These are phyloP conservation scores for Tricholoma bakamatsutake DNA, from an alignment of 768 basidiomycete genomes.

Conservation along the genomic window DNA sequence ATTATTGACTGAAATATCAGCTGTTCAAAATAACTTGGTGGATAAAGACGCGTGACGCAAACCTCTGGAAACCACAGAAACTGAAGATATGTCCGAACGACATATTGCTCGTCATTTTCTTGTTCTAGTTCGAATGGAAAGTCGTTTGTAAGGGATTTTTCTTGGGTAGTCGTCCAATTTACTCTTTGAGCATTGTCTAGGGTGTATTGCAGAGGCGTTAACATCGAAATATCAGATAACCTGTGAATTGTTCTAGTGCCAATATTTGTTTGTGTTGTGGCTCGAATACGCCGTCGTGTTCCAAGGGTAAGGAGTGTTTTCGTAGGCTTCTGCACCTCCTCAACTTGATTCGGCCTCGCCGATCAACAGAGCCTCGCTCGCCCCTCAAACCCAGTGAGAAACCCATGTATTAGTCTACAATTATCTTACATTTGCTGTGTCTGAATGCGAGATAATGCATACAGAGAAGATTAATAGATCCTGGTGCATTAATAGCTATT, in stretches of 20 bases:
- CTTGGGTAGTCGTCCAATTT: slow-evolving; percentile 55
- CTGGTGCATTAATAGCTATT: too few relatives aligned
- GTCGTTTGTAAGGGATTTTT: slow-evolving; percentile 49
- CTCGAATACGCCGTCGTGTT: too few relatives aligned
- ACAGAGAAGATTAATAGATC: too few relatives aligned
- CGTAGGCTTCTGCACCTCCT: too few relatives aligned
- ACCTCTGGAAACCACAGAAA: slow-evolving; percentile 79
- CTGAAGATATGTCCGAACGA: slow-evolving; percentile 63
- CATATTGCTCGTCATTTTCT: slow-evolving; percentile 51
- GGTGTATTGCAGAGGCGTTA: slow-evolving; percentile 8
- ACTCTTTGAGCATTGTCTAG: slow-evolving; percentile 10
- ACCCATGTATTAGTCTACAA: too few relatives aligned
- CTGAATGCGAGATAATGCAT: too few relatives aligned
- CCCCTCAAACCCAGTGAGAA: too few relatives aligned
- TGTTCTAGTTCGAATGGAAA: slow-evolving; percentile 45
- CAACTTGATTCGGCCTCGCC: too few relatives aligned
- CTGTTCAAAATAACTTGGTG: neutral
- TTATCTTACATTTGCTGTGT: too few relatives aligned
- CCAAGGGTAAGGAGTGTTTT: too few relatives aligned
- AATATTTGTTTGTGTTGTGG: too few relatives aligned
- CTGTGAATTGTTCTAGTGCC: neutral
- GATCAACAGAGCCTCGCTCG: too few relatives aligned
- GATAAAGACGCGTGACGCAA: slow-evolving; percentile 10
- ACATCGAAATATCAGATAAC: neutral
- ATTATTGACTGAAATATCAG: slow-evolving; percentile 52